Conservation (phyloP, 495 filamentous ascomycete genomes). For the Neurospora sp. region DNA sequence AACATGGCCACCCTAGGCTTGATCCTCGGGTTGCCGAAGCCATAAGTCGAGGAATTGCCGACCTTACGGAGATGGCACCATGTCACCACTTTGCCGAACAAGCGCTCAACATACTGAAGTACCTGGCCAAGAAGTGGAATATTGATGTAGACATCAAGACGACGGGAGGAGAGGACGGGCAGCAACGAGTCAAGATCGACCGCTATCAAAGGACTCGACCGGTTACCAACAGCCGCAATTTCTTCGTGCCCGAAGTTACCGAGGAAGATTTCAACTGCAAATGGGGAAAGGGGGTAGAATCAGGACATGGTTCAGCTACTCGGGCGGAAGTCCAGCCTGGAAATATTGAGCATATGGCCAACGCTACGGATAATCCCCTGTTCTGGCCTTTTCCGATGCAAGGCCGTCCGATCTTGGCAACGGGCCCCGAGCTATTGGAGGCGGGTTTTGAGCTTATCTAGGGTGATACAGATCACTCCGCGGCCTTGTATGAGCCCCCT, state of each 20-base stretch:
- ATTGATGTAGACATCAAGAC: slow-evolving; percentile 36
- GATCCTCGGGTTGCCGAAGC: slow-evolving; percentile 26
- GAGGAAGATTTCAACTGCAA: slow-evolving; percentile 30
- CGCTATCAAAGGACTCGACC: slow-evolving; percentile 24
- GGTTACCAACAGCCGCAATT: slow-evolving; percentile 37
- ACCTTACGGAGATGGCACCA: slow-evolving; percentile 45
- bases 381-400: slow-evolving; percentile 50
- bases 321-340: neutral
- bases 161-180: neutral
- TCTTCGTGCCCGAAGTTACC: slow-evolving; percentile 38
- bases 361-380: slow-evolving; percentile 32
- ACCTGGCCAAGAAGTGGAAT: slow-evolving; percentile 46
- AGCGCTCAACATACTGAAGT: slow-evolving; percentile 47
- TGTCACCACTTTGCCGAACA: slow-evolving; percentile 52
- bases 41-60: slow-evolving; percentile 35
- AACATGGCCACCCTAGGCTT: slow-evolving; percentile 12
- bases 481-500: neutral
- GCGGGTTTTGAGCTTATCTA: slow-evolving; percentile 36
- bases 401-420: slow-evolving; percentile 39
- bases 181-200: neutral
- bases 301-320: slow-evolving; percentile 1
- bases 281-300: slow-evolving; percentile 14
- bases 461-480: neutral
- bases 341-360: slow-evolving; percentile 7
- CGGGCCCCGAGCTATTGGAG: slow-evolving; percentile 31